Base-by-base conservation (phyloP, 129 eudicot genomes). In the Flaveria bidentis region DNA sequence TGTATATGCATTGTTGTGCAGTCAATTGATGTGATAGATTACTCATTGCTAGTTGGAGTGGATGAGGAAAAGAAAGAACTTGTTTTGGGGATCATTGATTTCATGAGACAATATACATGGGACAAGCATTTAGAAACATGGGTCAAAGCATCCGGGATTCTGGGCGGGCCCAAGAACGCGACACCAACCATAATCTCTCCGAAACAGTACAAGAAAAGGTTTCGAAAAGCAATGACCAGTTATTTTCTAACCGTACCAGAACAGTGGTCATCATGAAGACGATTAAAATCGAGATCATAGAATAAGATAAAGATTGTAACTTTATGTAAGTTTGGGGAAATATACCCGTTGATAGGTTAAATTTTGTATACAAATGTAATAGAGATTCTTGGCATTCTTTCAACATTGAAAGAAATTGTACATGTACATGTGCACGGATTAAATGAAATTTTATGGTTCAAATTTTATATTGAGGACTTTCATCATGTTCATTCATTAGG, bases 81-180 rank as follows among this genome's bases (percentile, higher is more conserved):
- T 42, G 97, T 95, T 3, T 41, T 95, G 9, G 99, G 99, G 52
- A 95, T 88, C 39, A 95, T 95, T 7, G 99, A 95, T 84, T 95
- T 84, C 77, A 89, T 95, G 97, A 87, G 99, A 66, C 97, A 95
- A 6, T 95, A 95, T 75, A 91, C 99, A 18, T 95, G 99, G 99
- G 99, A 95, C 83, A 95, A 95, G 79, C 99, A 91, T 64, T 77
- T 95, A 64, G 99, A 95, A 86, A 95, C 97, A 16, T 95, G 99
- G 99, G 99, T 91, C 9, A 95, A 95, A 86, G 96, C 96, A 9
- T 95, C 97, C 12, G 97, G 99, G 7, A 91, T 95, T 67, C 83
- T 95, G 20, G 99, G 99, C 42, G 99, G 99, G 20, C 96, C 96
- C 26, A 95, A 91, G 81, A 91, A 95, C 50, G 90, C 92, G 8